Evolutionary conservation across 352 stramenopile genomes (phyloP), one percentile per base, ranked within the genome.

Genomic region (Sclerospora graminicola): DNA sequence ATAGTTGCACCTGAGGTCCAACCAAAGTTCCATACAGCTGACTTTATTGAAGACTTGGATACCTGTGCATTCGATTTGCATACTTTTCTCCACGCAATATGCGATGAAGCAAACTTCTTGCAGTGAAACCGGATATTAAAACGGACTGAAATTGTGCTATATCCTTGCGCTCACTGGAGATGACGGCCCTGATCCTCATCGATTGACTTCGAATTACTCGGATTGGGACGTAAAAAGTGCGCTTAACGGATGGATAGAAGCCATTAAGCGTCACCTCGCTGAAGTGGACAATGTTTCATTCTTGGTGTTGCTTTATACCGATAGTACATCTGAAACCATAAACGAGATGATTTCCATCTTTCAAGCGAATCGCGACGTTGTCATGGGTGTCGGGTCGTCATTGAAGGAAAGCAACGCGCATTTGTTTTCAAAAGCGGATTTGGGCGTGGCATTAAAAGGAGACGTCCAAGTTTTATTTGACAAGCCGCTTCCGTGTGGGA

Each of bases 51-150:
- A 41, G 89, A 97, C 31, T 83, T 98, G 20, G 89, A 86, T 35
- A 77, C 90, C 27, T 89, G 94, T 15, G 95, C 10, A 95, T 99
- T 33, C 81, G 94, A 13, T 98, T 98, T 70, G 93, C 99, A 40
- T 99, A 99, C 55, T 99, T 99, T 60, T 98, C 87, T 15, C 95
- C 95, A n/a, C 76, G 95, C 35, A 99, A 99, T 49, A 98, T 98
- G 91, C 76, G 94, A 6, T 76, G 95, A 8, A 98, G 88, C 40
- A 98, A 98, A 63, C 77, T 98, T 27, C 60, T 99, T 14, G 95
- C 94, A 0, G 89, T 97, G 57, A 97, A 98, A 60, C 98, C 99
- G 93, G 95, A 95, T 33, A 98, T 99, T 23, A 95, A 99, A 57
- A 97, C 97, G 3, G 93, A 97, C 29, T 99, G 95, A 95, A 99